Evolutionary conservation across 768 basidiomycete species (phyloP).

Genomic region (Trametes maxima): DNA sequence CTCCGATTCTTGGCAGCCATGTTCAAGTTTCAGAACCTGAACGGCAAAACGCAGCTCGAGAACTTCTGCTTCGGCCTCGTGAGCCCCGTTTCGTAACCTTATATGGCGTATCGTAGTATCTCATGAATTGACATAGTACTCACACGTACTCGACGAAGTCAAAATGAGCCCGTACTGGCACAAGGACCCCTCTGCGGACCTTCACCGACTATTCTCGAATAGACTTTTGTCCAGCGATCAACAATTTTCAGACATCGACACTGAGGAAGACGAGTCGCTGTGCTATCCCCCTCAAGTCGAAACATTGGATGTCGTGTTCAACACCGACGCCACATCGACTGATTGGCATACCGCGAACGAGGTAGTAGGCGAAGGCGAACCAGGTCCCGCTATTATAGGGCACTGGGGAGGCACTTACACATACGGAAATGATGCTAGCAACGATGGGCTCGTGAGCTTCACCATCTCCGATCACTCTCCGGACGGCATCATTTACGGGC

Average conservation of each 20-base stretch:
- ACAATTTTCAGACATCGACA: neutral
- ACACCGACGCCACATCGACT: neutral
- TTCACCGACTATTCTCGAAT: neutral
- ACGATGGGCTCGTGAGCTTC: conserved; percentile 4
- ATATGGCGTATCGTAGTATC: too few relatives aligned
- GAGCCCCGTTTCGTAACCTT: neutral
- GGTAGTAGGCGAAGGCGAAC: too few relatives aligned
- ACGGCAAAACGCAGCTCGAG: neutral
- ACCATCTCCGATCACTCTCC: neutral
- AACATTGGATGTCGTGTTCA: neutral
- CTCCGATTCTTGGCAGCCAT: conserved; percentile 11
- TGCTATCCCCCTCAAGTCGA: neutral
- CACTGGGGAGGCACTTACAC: conserved; percentile 11
- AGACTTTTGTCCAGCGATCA: neutral
- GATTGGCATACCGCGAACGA: neutral
- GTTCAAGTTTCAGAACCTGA: conserved; percentile 11
- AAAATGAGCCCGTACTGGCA: neutral
- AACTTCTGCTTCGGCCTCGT: conserved; percentile 19
- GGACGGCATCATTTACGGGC: neutral
- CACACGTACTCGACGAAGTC: neutral
- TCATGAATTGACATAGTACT: neutral
- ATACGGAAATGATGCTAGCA: neutral
- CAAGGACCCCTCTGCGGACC: neutral
- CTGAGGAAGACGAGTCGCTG: neutral
- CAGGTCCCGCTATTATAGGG: neutral